phyloP scores from a whole-genome alignment of 140 eudicot species.

The Ambrosia hybrid region DNA sequence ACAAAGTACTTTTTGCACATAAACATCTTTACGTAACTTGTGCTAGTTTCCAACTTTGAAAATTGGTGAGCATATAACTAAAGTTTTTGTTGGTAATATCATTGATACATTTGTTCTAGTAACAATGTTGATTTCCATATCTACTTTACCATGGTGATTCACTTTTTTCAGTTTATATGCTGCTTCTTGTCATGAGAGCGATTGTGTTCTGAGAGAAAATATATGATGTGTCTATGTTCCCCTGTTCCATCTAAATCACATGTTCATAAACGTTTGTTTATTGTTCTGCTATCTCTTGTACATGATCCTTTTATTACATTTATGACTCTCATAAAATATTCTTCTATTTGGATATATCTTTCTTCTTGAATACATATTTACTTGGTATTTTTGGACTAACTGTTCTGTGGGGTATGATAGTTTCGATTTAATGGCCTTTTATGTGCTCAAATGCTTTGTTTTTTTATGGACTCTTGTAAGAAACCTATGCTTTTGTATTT shows the following conservation, averaged over 20 bases:
- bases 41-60: constrained; percentile 7
- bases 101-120: not conserved
- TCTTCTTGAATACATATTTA: not conserved
- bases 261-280: no score
- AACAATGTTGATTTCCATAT: no score
- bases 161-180: no score
- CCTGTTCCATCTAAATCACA: no score
- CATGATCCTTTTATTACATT: not conserved
- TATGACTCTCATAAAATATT: not conserved
- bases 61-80: not conserved
- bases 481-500: constrained; percentile 1
- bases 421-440: not conserved
- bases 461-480: constrained; percentile 1
- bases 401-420: not conserved
- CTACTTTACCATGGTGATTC: no score
- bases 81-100: not conserved
- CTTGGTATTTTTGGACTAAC: not conserved
- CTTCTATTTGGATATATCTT: not conserved
- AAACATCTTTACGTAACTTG: not conserved
- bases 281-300: not conserved
- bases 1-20: constrained; percentile 5
- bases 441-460: not conserved
- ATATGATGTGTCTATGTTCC: no score
- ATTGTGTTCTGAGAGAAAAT: not conserved
- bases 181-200: no score